Evolutionary conservation across 2,329 filamentous ascomycete species (phyloP).

Genomic region (Graphiopsis chlorocephala): DNA sequence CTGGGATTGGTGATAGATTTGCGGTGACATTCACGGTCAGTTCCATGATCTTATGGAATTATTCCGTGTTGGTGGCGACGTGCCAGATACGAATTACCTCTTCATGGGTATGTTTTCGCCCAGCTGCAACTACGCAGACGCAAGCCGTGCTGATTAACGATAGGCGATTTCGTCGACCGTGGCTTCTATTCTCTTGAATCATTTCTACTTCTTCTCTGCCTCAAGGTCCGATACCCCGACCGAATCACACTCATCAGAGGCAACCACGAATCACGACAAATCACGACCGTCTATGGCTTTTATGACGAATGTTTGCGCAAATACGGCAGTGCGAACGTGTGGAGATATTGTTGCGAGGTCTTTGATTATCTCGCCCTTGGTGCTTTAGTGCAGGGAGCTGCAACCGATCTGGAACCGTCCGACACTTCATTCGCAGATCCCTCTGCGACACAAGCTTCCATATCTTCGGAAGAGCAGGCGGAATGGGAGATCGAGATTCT

Average conservation of each 20-base stretch:
- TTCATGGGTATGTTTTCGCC: constrained; percentile 71
- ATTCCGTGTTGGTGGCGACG: constrained; percentile 88
- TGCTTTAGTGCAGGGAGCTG: constrained; percentile 84
- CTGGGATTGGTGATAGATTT: constrained; percentile 61
- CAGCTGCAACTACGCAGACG: constrained; percentile 25
- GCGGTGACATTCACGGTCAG: constrained; percentile 94
- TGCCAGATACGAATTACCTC: constrained; percentile 92
- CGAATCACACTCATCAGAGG: constrained; percentile 94
- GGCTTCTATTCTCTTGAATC: constrained; percentile 98
- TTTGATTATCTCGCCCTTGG: constrained; percentile 95
- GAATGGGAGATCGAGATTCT: constrained; percentile 92
- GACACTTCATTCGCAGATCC: constrained; percentile 51
- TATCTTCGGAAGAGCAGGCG: constrained; percentile 54
- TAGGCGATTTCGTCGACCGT: constrained; percentile 94
- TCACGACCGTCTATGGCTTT: constrained; percentile 96
- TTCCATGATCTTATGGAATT: constrained; percentile 98
- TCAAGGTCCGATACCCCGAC: constrained; percentile 96
- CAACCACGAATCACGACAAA: constrained; percentile 78
- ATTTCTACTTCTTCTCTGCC: constrained; percentile 88
- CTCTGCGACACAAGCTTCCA: constrained; percentile 46
- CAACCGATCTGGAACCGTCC: constrained; percentile 62
- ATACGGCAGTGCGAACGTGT: constrained; percentile 94
- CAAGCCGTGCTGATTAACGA: neutral
- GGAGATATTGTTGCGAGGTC: constrained; percentile 90
- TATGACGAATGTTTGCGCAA: constrained; percentile 96